A percentile compares a stretch with the other conserved stretches of the same genome.
Conservation (phyloP, 441 rosid genomes). For the Brassica balearica region DNA sequence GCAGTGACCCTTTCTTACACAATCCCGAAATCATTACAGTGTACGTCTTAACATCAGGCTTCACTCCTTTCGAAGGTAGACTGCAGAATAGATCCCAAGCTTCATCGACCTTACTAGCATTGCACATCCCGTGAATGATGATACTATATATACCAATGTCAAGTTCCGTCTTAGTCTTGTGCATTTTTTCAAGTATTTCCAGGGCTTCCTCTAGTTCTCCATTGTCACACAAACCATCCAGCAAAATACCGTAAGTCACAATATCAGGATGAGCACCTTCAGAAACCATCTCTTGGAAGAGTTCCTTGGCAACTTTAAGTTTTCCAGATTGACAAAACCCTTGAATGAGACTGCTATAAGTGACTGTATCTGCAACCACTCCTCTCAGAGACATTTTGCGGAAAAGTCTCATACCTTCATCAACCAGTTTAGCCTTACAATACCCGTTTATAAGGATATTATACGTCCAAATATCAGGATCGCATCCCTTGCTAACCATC, state of each 20-base stretch:
- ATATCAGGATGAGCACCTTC: not conserved
- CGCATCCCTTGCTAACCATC: not conserved
- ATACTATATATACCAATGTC: not conserved
- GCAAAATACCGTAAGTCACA: not conserved
- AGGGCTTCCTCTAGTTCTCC: not conserved
- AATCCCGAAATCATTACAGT: not conserved
- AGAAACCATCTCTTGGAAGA: not conserved
- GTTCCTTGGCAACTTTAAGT: not conserved
- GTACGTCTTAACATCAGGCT: not conserved
- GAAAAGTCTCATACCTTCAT: not conserved
- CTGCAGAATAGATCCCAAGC: not conserved
- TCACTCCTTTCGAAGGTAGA: not conserved
- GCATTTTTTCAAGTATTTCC: not conserved
- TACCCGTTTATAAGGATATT: not conserved
- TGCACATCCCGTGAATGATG: slow-evolving; percentile 11
- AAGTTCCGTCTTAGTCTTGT: not conserved
- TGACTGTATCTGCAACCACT: not conserved
- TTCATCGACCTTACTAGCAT: not conserved
- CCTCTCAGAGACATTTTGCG: not conserved
- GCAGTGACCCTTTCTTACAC: not conserved
- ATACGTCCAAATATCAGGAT: not conserved
- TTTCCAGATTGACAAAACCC: not conserved
- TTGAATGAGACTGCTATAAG: not conserved
- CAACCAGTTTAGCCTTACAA: not conserved
- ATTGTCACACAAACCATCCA: not conserved